phyloP scores from a whole-genome alignment of 768 basidiomycete species.

The Psilocybe tampanensis region DNA sequence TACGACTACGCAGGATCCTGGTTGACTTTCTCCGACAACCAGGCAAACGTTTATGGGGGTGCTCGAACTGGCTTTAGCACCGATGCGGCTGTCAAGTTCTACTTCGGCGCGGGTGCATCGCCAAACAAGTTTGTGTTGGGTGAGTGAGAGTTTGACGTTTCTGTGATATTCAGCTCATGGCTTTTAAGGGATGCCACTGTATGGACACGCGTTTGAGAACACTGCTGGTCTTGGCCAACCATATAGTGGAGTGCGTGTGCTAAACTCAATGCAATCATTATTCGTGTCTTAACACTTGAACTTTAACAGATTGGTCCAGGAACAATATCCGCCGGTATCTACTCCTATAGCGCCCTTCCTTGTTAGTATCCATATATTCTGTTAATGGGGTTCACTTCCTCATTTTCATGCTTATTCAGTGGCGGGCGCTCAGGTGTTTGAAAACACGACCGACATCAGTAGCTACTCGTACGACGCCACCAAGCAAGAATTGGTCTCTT shows the following conservation, averaged over 20 bases:
- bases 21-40: conserved; percentile 56
- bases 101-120: conserved; percentile 61
- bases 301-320: conserved; percentile 66
- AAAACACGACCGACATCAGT: conserved; percentile 70
- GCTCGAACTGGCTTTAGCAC: conserved; percentile 65
- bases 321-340: conserved; percentile 69
- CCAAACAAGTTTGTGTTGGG: conserved; percentile 70
- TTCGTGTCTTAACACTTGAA: background rate
- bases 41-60: conserved; percentile 72
- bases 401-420: no score
- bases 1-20: conserved; percentile 83
- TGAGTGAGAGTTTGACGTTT: conserved; percentile 18
- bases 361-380: conserved; percentile 29
- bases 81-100: conserved; percentile 65
- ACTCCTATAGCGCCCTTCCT: conserved; percentile 78
- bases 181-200: conserved; percentile 68
- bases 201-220: conserved; percentile 76
- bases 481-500: conserved; percentile 72
- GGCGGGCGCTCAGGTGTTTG: conserved; percentile 58
- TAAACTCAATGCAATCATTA: background rate
- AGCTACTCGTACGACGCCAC: conserved; percentile 76
- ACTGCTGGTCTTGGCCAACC: conserved; percentile 68
- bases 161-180: background rate
- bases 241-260: conserved; percentile 59
- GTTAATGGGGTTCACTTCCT: no score